Conservation (phyloP, 2,329 filamentous ascomycete genomes). For the Tolypocladium pustulatum region DNA sequence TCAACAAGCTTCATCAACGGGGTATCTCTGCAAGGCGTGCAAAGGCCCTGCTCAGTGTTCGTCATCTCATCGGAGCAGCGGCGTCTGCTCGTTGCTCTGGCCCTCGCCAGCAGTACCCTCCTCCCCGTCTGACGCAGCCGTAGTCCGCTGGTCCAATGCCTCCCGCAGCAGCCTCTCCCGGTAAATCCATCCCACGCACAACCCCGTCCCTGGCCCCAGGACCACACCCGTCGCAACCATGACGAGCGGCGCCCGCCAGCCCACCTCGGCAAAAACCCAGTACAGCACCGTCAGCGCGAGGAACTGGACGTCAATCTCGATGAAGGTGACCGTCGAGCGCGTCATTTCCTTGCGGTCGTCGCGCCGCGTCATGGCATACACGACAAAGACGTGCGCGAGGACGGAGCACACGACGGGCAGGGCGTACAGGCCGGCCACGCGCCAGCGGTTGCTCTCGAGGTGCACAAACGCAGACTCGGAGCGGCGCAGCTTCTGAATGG, state of each 20-base stretch:
- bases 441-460: constrained; percentile 29
- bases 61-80: constrained; percentile 15
- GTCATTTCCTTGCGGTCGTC: constrained; percentile 41
- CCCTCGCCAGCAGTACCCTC: neutral
- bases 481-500: constrained; percentile 12
- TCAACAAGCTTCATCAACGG: neutral
- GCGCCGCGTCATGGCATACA: constrained; percentile 25
- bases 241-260: constrained; percentile 27
- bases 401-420: constrained; percentile 33
- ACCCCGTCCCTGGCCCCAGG: constrained; percentile 27
- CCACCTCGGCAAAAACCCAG: constrained; percentile 42
- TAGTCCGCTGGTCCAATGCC: constrained; percentile 6
- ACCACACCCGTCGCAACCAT: constrained; percentile 18
- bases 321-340: constrained; percentile 31
- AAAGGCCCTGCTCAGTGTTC: neutral
- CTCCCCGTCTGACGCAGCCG: constrained; percentile 6
- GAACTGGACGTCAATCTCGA: constrained; percentile 36
- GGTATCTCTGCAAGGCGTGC: neutral
- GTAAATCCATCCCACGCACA: constrained; percentile 27
- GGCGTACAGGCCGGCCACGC: constrained; percentile 31
- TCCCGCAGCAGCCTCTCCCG: constrained; percentile 24
- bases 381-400: constrained; percentile 28
- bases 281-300: constrained; percentile 38
- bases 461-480: constrained; percentile 23
- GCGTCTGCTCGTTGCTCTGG: constrained; percentile 20